Base-by-base conservation (phyloP, 176 grass and related monocot species). In the Hordeum vulgare region DNA sequence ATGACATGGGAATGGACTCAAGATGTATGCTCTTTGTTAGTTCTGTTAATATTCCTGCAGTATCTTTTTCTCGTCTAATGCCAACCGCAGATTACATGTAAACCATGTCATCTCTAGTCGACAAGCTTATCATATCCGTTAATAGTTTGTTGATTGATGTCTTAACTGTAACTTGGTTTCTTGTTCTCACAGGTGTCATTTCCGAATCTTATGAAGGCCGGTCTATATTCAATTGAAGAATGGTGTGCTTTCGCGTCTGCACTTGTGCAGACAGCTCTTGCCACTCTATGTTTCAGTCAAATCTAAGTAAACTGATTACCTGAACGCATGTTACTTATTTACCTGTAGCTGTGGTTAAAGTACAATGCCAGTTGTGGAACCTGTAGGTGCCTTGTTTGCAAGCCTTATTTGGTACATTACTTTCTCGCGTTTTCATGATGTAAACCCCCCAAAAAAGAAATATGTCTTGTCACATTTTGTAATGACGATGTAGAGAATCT, bases 161-260 rank as follows among this genome's bases (percentile, higher is more conserved):
- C 21, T 45, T 71, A 86, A 80, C 57, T 25, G 11, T 57, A 80
- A 11, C 9, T 24, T 76, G 15, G 28, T 69, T 78, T 82, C 61
- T 49, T 78, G 20, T 71, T 75, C 26, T 80, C 37, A 36, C 66
- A 86, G 88, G 78, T 90, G 88, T 29, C 84, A 90, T 83, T 90
- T 90, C 37, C 35, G n/a, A 54, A 90, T 90, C 58, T 25, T 90
- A 34, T 90, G 88, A 86, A 81, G 28, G 20, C 1, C 45, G 10
- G 45, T 56, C n/a, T 34, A 24, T 81, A 58, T 60, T 59, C 61
- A 9, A 74, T 44, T 21, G 28, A 33, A 86, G 71, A 34, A 82
- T 44, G 8, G 67, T 6, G 59, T 77, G 49, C 4, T 82, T 63
- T 34, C 45, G 3, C 36, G 44, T 74, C 62, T 80, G 24, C 2